Evolutionary conservation across 2,329 filamentous ascomycete genomes (phyloP), one percentile per base, ranked within the genome.

Genomic region (Hypoxylon sp.): DNA sequence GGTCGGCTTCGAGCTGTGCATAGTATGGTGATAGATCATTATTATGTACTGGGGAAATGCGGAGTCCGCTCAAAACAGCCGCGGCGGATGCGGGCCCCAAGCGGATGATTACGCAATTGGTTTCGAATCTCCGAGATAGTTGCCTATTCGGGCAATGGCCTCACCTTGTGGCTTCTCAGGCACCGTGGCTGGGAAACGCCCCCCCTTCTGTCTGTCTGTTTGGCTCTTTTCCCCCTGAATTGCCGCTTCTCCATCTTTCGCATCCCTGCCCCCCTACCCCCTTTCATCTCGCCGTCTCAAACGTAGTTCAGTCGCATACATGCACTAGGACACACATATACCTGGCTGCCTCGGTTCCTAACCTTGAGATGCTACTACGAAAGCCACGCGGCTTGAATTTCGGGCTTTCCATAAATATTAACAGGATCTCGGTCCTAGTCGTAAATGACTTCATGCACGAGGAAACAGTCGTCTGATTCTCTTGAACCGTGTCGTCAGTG

Each of bases 231-330:
- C 16, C 36, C 44, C 24, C 44, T 50, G 40, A 30, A 46, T 32
- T 14, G 7, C 40, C 22, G 16, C 5, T 2, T 40, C 22, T 44
- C 52, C 45, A 57, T 46, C 28, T 46, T 49, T 26, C 24, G 24
- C 3, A 26, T 26, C 24, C 32, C n/a, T n/a, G n/a, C n/a, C n/a
- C n/a, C n/a, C 32, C 12, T 16, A 40, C 36, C 14, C 14, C 51
- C 46, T 24, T 53, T 58, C 53, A 57, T 51, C 24, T 59, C 61
- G 42, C 33, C 4, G 33, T 38, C n/a, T 57, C 16, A 38, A 38
- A 38, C 36, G 11, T n/a, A 16, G 8, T 16, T 38, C n/a, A 38
- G 12, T 5, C 33, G 7, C 33, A 16, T 36, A n/a, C 14, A 36
- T 36, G 14, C 33, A 36, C 14, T 5, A n/a, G 14, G 33, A 36